Conservation (phyloP, 345 rosid genomes). For the Heritiera fomes region DNA sequence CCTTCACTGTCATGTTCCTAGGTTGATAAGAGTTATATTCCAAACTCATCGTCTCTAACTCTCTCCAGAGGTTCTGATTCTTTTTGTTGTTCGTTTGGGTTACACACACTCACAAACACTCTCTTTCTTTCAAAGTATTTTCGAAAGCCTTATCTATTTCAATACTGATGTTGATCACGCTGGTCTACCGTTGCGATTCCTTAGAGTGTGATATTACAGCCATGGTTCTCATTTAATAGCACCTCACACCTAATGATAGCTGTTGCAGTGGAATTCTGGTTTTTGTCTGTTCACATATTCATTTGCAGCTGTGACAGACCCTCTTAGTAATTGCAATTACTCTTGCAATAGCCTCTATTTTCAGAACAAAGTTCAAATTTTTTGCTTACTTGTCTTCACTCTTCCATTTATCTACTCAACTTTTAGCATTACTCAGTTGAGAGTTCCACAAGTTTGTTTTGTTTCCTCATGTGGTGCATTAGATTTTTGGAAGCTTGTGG, state of each 20-base stretch:
- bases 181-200: not conserved
- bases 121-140: not conserved
- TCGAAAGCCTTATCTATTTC: not conserved
- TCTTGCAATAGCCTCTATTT: not conserved
- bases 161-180: not conserved
- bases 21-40: not conserved
- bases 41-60: not conserved
- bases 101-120: too few species aligned
- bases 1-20: not conserved
- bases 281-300: slow-evolving; percentile 2
- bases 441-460: not conserved
- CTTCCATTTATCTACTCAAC: not conserved
- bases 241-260: not conserved
- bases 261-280: not conserved
- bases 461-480: not conserved
- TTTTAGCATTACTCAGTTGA: slow-evolving; percentile 11
- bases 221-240: not conserved
- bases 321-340: not conserved
- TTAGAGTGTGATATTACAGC: not conserved
- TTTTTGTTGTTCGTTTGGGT: not conserved
- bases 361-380: not conserved
- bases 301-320: not conserved
- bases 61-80: slow-evolving; percentile 9
- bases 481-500: not conserved
- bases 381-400: not conserved